Evolutionary conservation across 306 rosid species (phyloP).

Genomic region (Quercus ilex): DNA sequence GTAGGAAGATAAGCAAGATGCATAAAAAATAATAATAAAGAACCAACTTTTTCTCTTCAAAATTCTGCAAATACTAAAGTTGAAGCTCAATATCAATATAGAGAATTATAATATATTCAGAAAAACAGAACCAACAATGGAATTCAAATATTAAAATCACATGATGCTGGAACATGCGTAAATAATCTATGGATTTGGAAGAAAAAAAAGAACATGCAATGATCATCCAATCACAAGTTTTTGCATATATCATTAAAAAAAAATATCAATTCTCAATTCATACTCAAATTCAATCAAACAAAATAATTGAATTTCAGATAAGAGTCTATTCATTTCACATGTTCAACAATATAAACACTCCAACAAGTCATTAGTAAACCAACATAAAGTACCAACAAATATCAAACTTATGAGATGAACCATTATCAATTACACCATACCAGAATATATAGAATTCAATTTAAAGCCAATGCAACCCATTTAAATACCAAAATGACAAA

Average conservation of each 20-base stretch:
- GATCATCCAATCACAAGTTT: neutral
- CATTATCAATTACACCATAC: neutral
- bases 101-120: neutral
- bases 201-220: constrained; percentile 7
- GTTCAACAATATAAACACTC: too few species aligned
- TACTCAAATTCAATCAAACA: constrained; percentile 1
- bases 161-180: neutral
- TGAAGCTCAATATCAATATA: neutral
- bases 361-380: neutral
- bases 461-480: neutral
- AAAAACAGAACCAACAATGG: neutral
- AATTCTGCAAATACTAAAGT: neutral
- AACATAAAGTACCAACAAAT: neutral
- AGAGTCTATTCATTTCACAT: neutral
- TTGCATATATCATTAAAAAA: neutral
- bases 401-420: neutral
- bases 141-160: constrained; percentile 2
- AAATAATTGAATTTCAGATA: constrained; percentile 8
- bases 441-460: neutral
- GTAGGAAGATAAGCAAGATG: too few species aligned
- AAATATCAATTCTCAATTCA: constrained; percentile 16
- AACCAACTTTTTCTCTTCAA: neutral
- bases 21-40: neutral
- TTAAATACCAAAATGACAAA: neutral
- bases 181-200: neutral